Evolutionary conservation across 805 yeast genomes (phyloP).

Genomic region (Ogataea parapolymorpha): DNA sequence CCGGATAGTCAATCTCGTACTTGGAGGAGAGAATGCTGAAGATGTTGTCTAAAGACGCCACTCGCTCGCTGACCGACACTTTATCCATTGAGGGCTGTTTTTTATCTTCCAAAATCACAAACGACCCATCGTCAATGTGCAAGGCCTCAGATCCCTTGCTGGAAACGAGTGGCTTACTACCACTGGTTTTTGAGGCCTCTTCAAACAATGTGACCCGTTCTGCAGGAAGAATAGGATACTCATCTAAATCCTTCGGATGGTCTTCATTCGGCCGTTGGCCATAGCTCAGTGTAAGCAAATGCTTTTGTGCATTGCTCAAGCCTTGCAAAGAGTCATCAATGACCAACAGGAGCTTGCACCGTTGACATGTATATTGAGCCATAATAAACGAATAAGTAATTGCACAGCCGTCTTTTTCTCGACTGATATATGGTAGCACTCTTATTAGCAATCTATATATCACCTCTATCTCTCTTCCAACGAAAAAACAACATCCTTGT

Average conservation of each 20-base stretch:
- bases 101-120: constrained; percentile 25
- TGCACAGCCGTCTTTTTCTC: constrained; percentile 1
- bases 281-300: constrained; percentile 41
- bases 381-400: constrained; percentile 9
- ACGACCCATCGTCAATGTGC: constrained; percentile 28
- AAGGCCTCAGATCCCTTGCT: constrained; percentile 10
- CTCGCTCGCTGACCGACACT: constrained; percentile 34
- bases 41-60: constrained; percentile 54
- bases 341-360: constrained; percentile 56
- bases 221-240: constrained; percentile 33
- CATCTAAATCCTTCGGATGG: constrained; percentile 18
- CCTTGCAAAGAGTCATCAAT: constrained; percentile 54
- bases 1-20: constrained; percentile 79
- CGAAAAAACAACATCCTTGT: constrained; percentile 50
- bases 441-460: not conserved
- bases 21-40: constrained; percentile 75
- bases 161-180: constrained; percentile 22
- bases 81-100: constrained; percentile 19
- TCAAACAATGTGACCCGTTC: constrained; percentile 38
- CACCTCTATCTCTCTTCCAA: constrained; percentile 42
- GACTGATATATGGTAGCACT: not conserved
- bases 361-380: constrained; percentile 47
- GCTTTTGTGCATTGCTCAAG: constrained; percentile 52
- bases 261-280: constrained; percentile 25
- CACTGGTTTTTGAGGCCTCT: constrained; percentile 28